Base-by-base conservation (phyloP, 2,329 filamentous ascomycete genomes). In the Aspergillus clavatus region DNA sequence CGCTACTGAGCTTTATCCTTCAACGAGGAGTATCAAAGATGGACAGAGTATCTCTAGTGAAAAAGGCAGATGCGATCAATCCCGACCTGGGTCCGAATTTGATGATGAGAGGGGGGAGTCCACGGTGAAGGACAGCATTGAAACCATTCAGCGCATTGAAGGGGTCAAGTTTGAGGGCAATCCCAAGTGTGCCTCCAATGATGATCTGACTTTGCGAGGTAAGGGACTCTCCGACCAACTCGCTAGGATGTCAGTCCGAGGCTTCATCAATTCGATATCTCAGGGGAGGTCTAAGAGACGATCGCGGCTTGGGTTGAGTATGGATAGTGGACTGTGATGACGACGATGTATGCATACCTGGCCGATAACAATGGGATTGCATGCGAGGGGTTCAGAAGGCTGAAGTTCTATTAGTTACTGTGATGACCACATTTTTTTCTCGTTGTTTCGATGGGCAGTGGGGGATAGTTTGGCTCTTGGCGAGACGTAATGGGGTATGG, bases 181-280 rank as follows among this genome's bases (percentile, higher is more conserved):
- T 19, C 38, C 42, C 7, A 50, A 39, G 14, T n/a, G 22, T 29
- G 43, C 35, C 10, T 38, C 31, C 10, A 40, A 38, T 24, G 11
- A 26, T 16, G 39, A 29, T 12, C 19, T 14, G 8, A 28, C 48
- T 11, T 26, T 38, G 8, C 11, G n/a, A 19, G 14, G 16, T 4
- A 46, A 45, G n/a, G 27, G 31, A 26, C 22, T 16, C 7, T 14
- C 37, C 6, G 47, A 51, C 14, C 39, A 10, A 41, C 40, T 41
- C 14, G 18, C 46, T 14, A 57, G 47, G 38, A 36, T 38, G 18
- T 44, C 50, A 10, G 47, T 57, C n/a, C 50, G 51, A 18, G 45
- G 44, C 12, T 43, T 57, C 35, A 48, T 57, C 26, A 54, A 51
- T 43, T 57, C 54, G n/a, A 52, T 57, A 46, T 48, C 53, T 8